Evolutionary conservation across 768 basidiomycete genomes (phyloP), one percentile per base, ranked within the genome.

Genomic region (Suillus cothurnatus): DNA sequence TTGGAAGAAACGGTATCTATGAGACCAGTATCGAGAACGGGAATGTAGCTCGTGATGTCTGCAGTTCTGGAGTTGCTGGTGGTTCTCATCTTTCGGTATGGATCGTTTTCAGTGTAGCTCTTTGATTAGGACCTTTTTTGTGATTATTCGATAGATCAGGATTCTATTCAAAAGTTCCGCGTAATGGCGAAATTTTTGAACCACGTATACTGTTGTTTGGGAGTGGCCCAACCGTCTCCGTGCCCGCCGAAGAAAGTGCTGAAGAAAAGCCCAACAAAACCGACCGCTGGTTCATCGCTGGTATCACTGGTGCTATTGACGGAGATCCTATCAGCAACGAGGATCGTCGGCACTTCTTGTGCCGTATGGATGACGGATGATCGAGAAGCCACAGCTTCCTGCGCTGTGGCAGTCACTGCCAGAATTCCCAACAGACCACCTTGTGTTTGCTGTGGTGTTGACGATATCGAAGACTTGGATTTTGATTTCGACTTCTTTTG

Each of bases 171-270:
- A n/a, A 66, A 64, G 41, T 74, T 62, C 1, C 74, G 73, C 23
- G n/a, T 64, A 31, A 93, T 82, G 19, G 76, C 73, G 69, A 92
- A 92, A 68, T 85, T 86, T 69, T 83, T 91, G 79, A 93, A 94
- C 87, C 89, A 93, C 1, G 84, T 81, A 68, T 88, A 88, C 72
- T 93, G 93, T 73, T 92, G 87, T 67, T 76, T 83, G 4, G 92
- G 91, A 21, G 90, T 88, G 19, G 89, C 90, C 71, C 86, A 93
- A 50, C 82, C 70, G 6, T 78, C 69, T 6, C 86, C 86, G 67
- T 93, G 91, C 0, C 92, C 92, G 14, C 92, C 92, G 69, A 93
- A 93, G 77, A 92, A 92, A 8, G 90, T 89, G 67, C 89, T 92
- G 78, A 94, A 94, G 77, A 95, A 94, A 26, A 94, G 76, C 0